A percentile compares a stretch with the other conserved stretches of the same genome.
phyloP scores from a whole-genome alignment of 139 green algal genomes.

The Closterium sp. region DNA sequence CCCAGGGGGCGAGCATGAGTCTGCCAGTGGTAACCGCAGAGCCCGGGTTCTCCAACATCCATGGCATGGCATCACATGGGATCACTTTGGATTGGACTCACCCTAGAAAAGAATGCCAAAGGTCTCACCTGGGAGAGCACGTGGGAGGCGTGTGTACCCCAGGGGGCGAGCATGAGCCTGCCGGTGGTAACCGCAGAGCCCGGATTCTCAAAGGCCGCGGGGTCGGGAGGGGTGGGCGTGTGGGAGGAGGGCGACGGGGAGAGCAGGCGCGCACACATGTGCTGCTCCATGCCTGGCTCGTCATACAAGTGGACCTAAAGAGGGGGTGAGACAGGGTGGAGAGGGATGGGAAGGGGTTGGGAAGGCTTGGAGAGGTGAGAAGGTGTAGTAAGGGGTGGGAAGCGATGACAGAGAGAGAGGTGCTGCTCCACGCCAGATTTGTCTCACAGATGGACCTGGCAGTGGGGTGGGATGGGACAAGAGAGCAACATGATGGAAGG shows the following conservation, averaged over 20 bases:
- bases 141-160: neutral
- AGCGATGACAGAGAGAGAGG: too few relatives aligned
- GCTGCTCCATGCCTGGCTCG: neutral
- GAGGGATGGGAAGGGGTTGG: too few relatives aligned
- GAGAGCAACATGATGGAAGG: too few relatives aligned
- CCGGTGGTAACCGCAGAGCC: slow-evolving; percentile 8
- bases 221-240: neutral
- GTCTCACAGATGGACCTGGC: slow-evolving; percentile 20
- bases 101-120: too few relatives aligned
- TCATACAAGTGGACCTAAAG: slow-evolving; percentile 23
- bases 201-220: neutral
- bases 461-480: too few relatives aligned
- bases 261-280: neutral
- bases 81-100: too few relatives aligned
- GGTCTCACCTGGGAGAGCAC: neutral
- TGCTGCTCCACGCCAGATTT: neutral
- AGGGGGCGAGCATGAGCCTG: neutral
- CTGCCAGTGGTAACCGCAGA: too few relatives aligned
- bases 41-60: neutral
- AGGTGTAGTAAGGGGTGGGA: too few relatives aligned
- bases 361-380: too few relatives aligned
- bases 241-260: neutral
- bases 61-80: too few relatives aligned
- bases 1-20: too few relatives aligned
- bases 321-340: neutral